Percentiles rank a stretch among this genome's conserved stretches.
phyloP scores from a whole-genome alignment of 2,329 filamentous ascomycete genomes.

The Xenoacremonium recifei region DNA sequence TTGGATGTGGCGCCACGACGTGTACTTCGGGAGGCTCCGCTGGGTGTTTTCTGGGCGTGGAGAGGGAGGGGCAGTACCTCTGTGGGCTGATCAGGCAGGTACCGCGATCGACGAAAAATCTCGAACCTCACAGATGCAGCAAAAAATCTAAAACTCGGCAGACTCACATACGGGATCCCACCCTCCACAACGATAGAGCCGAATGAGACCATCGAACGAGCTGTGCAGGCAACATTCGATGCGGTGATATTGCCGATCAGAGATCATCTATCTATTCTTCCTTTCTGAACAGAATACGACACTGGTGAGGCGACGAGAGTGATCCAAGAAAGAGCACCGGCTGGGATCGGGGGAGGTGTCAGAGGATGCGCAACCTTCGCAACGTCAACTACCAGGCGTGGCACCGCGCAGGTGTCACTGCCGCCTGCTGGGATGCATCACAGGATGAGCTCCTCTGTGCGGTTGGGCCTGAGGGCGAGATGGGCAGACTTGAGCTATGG shows the following conservation, averaged over 20 bases:
- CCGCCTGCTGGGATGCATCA: conserved; percentile 81
- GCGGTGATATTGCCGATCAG: background rate
- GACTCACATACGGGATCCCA: background rate
- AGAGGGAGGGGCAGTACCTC: background rate
- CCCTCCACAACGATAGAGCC: background rate
- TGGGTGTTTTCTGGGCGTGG: background rate
- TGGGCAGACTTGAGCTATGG: conserved; percentile 70
- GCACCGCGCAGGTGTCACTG: conserved; percentile 64
- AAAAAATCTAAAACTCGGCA: background rate
- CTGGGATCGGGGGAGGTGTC: no score
- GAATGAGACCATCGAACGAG: background rate
- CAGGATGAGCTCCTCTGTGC: conserved; percentile 78
- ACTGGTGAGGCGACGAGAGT: no score
- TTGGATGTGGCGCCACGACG: background rate
- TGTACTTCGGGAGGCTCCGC: background rate
- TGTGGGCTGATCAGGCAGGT: background rate
- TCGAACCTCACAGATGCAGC: background rate
- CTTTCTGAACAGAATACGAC: no score
- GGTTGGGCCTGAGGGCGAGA: conserved; percentile 73
- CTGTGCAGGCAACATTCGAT: background rate
- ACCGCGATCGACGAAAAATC: background rate
- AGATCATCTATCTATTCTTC: no score
- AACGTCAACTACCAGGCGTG: conserved; percentile 71
- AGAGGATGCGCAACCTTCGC: conserved; percentile 88
- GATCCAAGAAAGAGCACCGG: no score